Base-by-base conservation (phyloP, 2,329 filamentous ascomycete genomes). In the Cercospora citrullina region DNA sequence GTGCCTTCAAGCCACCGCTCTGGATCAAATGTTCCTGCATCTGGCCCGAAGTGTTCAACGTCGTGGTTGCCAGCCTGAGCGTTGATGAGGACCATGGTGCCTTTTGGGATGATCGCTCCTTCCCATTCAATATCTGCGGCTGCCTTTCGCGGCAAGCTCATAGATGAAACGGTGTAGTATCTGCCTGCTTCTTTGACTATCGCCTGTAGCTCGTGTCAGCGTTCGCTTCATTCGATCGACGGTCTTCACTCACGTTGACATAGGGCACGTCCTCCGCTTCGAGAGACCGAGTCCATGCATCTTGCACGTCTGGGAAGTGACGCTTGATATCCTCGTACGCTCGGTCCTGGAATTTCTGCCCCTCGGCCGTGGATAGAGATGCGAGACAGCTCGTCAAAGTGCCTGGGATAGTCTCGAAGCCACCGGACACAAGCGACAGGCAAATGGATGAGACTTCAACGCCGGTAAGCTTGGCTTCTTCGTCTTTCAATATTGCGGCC, bases 51-150 rank as follows among this genome's bases (percentile, higher is more conserved):
- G 70, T 86, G 83, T 65, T 83, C 81, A 21, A 79, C 72, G 67
- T 85, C 84, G 64, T 86, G 85, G 69, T 86, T 86, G 0, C 80
- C 84, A 23, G 85, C 85, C 71, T 86, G 84, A 0, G 84, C 83
- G 70, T 87, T 86, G 71, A 86, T 84, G 63, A 86, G 76, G 1
- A 86, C 80, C 83, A 86, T 86, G 0, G 84, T 86, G 66, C 84
- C 83, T 2, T 81, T 77, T 0, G 84, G 84, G 53, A 86, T 86
- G 6, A 80, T 78, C 0, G 83, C 83, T 0, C 84, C 83, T 31
- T 85, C 81, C 58, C 33, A 71, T 9, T 82, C 76, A 9, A 87
- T 80, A 53, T 85, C 83, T 0, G 77, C 80, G 18, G 84, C 81
- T 0, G 84, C 85, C 75, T 84, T 84, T 12, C 85, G 74, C 0